These are phyloP conservation scores for Pseudopyrenochaeta lycopersici DNA, from an alignment of 2,329 filamentous ascomycete genomes.

Conservation along the genomic window DNA sequence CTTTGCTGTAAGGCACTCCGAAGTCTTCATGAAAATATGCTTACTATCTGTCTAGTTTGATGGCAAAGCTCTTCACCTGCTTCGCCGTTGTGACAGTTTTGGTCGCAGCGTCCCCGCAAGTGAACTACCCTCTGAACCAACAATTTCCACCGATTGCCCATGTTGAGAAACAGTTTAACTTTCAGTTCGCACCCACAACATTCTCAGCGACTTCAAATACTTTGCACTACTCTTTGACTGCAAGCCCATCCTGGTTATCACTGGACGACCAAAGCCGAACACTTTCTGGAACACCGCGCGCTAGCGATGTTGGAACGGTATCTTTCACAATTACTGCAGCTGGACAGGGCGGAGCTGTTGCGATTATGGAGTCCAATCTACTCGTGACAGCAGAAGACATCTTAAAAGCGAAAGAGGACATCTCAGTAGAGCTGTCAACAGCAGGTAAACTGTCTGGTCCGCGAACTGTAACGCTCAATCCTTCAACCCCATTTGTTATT, in stretches of 20 bases:
- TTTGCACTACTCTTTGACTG: conserved; percentile 72
- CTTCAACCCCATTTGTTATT: conserved; percentile 48
- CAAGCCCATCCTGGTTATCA: conserved; percentile 77
- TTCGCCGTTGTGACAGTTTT: conserved; percentile 24
- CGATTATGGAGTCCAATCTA: conserved; percentile 72
- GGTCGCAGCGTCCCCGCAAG: conserved; percentile 43
- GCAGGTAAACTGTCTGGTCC: conserved; percentile 69
- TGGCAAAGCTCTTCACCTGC: conserved; percentile 25
- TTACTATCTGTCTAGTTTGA: conserved; percentile 19
- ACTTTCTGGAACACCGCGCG: conserved; percentile 74
- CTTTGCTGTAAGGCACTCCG: conserved; percentile 22
- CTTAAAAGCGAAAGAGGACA: conserved; percentile 64
- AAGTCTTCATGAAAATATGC: background rate
- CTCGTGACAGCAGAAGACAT: conserved; percentile 69
- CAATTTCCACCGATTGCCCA: conserved; percentile 84
- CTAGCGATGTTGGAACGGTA: conserved; percentile 65
- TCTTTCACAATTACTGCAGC: conserved; percentile 74
- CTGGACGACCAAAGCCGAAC: conserved; percentile 71
- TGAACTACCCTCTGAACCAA: conserved; percentile 79
- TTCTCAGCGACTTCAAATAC: conserved; percentile 68
- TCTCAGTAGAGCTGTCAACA: conserved; percentile 65
- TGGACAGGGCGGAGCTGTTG: conserved; percentile 68
- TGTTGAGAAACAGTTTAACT: conserved; percentile 71
- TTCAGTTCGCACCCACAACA: conserved; percentile 76
- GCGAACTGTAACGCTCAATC: conserved; percentile 59